These are phyloP conservation scores for Lecanoromycetidae sp. DNA, from an alignment of 2,329 filamentous ascomycete species.

Conservation along the genomic window DNA sequence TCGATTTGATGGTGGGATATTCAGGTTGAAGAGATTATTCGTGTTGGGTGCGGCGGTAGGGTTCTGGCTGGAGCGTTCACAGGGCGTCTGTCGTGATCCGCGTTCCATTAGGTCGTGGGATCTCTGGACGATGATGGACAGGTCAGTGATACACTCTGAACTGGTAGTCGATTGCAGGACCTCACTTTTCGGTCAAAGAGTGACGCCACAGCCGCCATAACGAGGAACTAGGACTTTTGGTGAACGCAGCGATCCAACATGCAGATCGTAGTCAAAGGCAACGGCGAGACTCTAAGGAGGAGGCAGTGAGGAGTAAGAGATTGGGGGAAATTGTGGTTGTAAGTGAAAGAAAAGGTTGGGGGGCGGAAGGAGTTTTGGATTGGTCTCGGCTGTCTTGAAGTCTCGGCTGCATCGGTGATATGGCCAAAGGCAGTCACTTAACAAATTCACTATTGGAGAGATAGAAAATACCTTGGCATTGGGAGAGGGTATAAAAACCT, in stretches of 20 bases:
- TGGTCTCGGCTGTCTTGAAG: too few species aligned
- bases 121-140: conserved; percentile 8
- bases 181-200: conserved; percentile 13
- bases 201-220: conserved; percentile 14
- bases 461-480: too few species aligned
- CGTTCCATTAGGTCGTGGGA: conserved; percentile 27
- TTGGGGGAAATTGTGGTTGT: neutral
- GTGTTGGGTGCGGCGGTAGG: conserved; percentile 20
- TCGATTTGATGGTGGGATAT: conserved; percentile 19
- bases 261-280: neutral
- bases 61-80: conserved; percentile 20
- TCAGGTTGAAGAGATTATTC: conserved; percentile 25
- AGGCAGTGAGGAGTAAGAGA: neutral
- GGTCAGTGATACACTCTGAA: neutral
- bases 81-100: conserved; percentile 21
- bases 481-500: too few species aligned
- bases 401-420: too few species aligned
- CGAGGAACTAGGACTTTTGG: too few species aligned
- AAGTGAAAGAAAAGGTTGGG: neutral
- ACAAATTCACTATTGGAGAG: too few species aligned
- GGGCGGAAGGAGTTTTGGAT: neutral
- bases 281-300: neutral
- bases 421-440: too few species aligned
- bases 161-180: neutral
- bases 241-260: too few species aligned